Conservation (phyloP, 2,329 filamentous ascomycete species). For the Neurospora sp. region DNA sequence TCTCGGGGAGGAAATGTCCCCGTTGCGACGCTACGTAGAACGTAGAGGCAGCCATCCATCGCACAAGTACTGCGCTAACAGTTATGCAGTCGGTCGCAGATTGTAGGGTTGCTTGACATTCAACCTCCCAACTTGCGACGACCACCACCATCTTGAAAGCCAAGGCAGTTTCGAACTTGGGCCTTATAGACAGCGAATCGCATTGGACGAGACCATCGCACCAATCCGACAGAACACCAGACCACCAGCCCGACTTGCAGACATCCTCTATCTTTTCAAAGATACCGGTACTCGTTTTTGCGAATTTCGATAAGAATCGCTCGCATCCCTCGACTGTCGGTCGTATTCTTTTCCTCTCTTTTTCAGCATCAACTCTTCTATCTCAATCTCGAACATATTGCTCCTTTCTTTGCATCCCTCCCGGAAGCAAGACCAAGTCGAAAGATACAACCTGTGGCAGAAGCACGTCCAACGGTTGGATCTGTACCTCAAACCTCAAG, state of each 20-base stretch:
- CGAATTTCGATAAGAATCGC: neutral
- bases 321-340: neutral
- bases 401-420: neutral
- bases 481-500: neutral
- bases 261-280: neutral
- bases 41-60: neutral
- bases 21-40: neutral
- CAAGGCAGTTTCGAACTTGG: neutral
- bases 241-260: neutral
- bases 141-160: neutral
- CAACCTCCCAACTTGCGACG: neutral
- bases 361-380: neutral
- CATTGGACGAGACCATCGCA: neutral
- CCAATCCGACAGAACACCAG: neutral
- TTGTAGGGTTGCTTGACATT: neutral
- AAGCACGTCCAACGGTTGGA: neutral
- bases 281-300: neutral
- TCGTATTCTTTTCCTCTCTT: neutral
- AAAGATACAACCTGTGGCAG: neutral
- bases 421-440: neutral
- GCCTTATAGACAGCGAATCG: neutral
- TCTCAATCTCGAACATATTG: neutral
- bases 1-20: neutral
- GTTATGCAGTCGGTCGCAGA: neutral
- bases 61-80: neutral